These are phyloP conservation scores for Dictyophora rubrovolvata DNA, from an alignment of 768 basidiomycete species.

Conservation along the genomic window DNA sequence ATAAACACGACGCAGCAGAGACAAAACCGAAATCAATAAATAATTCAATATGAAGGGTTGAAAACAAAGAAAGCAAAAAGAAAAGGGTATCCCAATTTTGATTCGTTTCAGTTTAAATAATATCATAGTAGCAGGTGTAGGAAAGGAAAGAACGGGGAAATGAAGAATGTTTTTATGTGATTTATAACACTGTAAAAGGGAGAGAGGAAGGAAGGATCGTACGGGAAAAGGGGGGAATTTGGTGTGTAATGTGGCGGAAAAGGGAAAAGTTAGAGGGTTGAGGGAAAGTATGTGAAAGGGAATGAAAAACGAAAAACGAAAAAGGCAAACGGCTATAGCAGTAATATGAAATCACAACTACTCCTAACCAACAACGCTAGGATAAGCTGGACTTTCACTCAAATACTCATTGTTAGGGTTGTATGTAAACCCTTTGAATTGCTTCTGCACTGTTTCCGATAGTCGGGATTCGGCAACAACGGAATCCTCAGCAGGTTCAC, in stretches of 20 bases:
- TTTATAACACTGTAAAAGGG: neutral
- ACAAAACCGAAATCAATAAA: too few species aligned
- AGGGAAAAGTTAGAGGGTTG: too few species aligned
- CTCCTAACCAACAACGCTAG: constrained; percentile 2
- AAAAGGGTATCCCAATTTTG: neutral
- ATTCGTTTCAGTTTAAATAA: neutral
- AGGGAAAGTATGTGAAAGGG: neutral
- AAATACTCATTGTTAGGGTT: constrained; percentile 78
- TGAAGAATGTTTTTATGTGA: neutral
- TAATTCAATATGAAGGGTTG: too few species aligned
- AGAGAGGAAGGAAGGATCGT: neutral
- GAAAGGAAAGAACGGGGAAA: neutral
- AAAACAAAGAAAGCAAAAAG: neutral
- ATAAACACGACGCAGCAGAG: too few species aligned
- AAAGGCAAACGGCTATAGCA: neutral
- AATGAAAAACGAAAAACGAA: neutral
- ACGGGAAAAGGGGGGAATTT: neutral
- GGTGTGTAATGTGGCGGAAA: too few species aligned
- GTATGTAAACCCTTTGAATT: constrained; percentile 87
- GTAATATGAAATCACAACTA: too few species aligned
- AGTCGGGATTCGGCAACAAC: constrained; percentile 90
- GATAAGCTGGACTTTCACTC: constrained; percentile 72
- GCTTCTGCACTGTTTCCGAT: constrained; percentile 94
- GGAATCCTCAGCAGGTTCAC: constrained; percentile 88
- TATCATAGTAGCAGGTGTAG: neutral